phyloP scores from a whole-genome alignment of 1,284 basidiomycete genomes.

The Amylostereum areolatum region DNA sequence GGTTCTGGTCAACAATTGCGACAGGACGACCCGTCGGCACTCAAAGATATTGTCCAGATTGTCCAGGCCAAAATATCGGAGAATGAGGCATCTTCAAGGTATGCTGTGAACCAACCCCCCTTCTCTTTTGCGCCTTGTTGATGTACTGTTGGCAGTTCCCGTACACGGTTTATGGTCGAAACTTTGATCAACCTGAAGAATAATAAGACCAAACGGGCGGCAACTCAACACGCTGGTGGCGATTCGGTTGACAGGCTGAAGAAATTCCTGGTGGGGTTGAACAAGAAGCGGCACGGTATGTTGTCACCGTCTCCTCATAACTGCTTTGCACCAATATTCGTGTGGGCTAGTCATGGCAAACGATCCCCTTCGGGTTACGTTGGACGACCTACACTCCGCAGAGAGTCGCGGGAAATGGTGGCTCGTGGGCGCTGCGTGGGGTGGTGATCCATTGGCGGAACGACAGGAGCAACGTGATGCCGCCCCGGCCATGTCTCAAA shows the following conservation, averaged over 20 bases:
- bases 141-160: constrained; percentile 46
- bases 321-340: constrained; percentile 2
- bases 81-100: constrained; percentile 58
- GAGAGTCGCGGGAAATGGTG: constrained; percentile 96
- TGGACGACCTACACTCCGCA: constrained; percentile 82
- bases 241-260: constrained; percentile 81
- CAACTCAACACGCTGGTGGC: constrained; percentile 54
- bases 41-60: constrained; percentile 82
- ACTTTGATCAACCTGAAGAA: constrained; percentile 87
- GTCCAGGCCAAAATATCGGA: constrained; percentile 69
- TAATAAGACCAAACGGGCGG: constrained; percentile 73
- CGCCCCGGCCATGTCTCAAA: constrained; percentile 15
- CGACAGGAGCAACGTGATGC: constrained; percentile 34
- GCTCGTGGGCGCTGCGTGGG: constrained; percentile 97
- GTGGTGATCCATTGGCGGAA: constrained; percentile 83
- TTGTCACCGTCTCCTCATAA: constrained; percentile 12
- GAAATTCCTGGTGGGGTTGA: constrained; percentile 72
- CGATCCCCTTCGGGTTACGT: constrained; percentile 78
- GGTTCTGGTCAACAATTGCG: constrained; percentile 84
- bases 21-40: constrained; percentile 79
- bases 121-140: neutral
- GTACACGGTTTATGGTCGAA: constrained; percentile 90
- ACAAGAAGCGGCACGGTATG: constrained; percentile 72
- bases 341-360: constrained; percentile 59
- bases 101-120: constrained; percentile 6